A percentile compares a stretch with the other conserved stretches of the same genome.
These are phyloP conservation scores for Botrytis squamosa DNA, from an alignment of 2,329 filamentous ascomycete species.

Conservation along the genomic window DNA sequence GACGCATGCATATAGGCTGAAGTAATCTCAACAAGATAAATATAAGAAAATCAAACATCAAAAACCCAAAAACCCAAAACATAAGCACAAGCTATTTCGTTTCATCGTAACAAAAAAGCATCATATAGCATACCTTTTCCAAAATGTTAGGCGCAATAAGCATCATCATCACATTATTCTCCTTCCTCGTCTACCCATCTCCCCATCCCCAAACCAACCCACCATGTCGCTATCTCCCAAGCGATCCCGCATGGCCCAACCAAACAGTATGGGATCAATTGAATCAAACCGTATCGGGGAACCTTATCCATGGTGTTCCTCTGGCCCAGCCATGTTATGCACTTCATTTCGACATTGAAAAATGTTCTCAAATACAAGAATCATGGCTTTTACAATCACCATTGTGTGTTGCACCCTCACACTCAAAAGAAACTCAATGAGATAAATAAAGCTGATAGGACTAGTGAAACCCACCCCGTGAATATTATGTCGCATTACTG, in stretches of 20 bases:
- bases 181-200: neutral
- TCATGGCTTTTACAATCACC: neutral
- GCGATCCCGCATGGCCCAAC: constrained; percentile 22
- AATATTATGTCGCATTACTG: constrained; percentile 44
- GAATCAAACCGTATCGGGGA: constrained; percentile 22
- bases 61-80: neutral
- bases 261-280: constrained; percentile 20
- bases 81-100: neutral
- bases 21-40: neutral
- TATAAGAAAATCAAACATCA: neutral
- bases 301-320: constrained; percentile 22
- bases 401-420: neutral
- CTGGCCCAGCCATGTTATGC: constrained; percentile 20
- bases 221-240: constrained; percentile 16
- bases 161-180: neutral
- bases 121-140: neutral
- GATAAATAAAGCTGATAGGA: neutral
- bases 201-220: neutral
- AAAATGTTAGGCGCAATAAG: neutral
- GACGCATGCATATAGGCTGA: neutral
- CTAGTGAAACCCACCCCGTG: constrained; percentile 39
- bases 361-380: constrained; percentile 19
- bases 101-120: neutral
- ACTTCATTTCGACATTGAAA: neutral
- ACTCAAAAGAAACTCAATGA: neutral